Evolutionary conservation across 2,329 filamentous ascomycete species (phyloP), one percentile per base, ranked within the genome.

Genomic region (Akanthomyces dipterigenus): DNA sequence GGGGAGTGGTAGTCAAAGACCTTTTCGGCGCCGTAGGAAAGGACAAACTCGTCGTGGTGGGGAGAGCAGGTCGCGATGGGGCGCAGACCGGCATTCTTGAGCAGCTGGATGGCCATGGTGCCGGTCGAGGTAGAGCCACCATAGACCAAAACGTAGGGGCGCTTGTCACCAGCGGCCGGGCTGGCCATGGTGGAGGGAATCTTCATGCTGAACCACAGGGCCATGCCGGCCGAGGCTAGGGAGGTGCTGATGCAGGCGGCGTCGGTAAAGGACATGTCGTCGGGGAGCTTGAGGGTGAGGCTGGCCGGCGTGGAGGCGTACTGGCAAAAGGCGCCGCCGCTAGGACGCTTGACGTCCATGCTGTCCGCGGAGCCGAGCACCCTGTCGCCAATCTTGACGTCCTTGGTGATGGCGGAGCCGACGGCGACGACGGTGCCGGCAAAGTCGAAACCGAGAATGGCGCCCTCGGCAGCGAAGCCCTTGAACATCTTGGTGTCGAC

Each of bases 51-150:
- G 55, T 73, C 73, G 64, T 80, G 82, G 38, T 63, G 58, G 0
- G 76, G 71, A 0, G 78, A 79, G 64, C 76, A 78, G 1, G 78
- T 80, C 0, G 77, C 70, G n/a, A 81, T 74, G 3, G 76, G 72
- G 0, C 63, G 69, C 18, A 75, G 69, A 0, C 79, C 78, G 16
- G 75, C 63, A 7, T 65, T 58, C 40, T 69, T 73, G 18, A 77
- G 65, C 16, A 80, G 50, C 64, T 82, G 80, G 4, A 79, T 73
- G 0, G 76, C 78, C 57, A 74, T 67, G 1, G 75, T 76, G 0
- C 79, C 80, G 0, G 70, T 74, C 0, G 77, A 69, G 1, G 77
- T 78, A 38, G 69, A 71, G 2, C 78, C 81, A 1, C 79, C 80
- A 50, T 73, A 75, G 3, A 82, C 74, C 1, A 82, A 67, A 0